These are phyloP conservation scores for Macadamia tetraphylla DNA, from an alignment of 164 flowering plant species.

Conservation along the genomic window DNA sequence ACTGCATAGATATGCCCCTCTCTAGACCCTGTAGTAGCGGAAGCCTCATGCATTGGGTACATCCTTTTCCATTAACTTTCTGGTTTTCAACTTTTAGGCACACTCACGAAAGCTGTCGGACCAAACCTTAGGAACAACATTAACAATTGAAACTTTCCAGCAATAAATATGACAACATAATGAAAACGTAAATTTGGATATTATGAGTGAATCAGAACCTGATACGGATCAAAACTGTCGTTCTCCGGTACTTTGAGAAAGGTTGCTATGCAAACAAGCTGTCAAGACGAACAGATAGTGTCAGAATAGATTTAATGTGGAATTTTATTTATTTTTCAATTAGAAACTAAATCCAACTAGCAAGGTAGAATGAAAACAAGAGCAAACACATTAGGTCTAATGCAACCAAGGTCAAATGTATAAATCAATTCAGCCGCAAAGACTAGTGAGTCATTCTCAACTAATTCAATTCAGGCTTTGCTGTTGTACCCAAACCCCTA, in stretches of 20 bases:
- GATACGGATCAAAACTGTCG: slow-evolving; percentile 87
- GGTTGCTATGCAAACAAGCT: slow-evolving; percentile 97
- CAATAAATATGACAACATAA: background rate
- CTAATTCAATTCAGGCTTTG: background rate
- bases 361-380: no score
- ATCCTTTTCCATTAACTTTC: no score
- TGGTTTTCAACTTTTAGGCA: background rate
- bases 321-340: no score
- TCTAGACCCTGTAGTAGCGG: no score
- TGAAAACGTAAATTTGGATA: background rate
- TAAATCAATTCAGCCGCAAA: background rate
- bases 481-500: background rate
- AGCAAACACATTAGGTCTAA: background rate
- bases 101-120: background rate
- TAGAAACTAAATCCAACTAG: no score
- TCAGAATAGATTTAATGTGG: background rate
- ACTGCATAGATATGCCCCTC: no score
- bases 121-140: background rate
- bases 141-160: background rate
- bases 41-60: no score
- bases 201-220: slow-evolving; percentile 38
- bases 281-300: slow-evolving; percentile 15
- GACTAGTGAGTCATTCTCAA: background rate
- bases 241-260: slow-evolving; percentile 90
- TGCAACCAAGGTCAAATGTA: background rate